A percentile compares a stretch with the other conserved stretches of the same genome.
Evolutionary conservation across 164 flowering plant species (phyloP).

Genomic region (Berberis vulgaris): DNA sequence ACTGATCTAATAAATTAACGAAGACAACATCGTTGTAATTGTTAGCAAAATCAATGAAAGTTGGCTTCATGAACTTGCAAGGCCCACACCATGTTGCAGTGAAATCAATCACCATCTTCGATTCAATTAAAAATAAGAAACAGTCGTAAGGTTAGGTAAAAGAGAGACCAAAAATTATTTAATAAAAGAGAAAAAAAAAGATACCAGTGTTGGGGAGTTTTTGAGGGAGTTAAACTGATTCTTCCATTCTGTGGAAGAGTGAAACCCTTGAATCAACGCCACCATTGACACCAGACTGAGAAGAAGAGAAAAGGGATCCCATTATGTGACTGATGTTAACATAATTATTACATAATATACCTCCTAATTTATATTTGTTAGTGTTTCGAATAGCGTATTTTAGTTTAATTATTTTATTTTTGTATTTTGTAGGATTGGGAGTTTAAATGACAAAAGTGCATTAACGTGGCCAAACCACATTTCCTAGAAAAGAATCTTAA

Average conservation of each 20-base stretch:
- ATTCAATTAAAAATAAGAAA: not conserved
- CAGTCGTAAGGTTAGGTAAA: not conserved
- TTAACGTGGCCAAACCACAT: too few species aligned
- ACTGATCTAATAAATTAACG: too few species aligned
- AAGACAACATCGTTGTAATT: slow-evolving; percentile 52
- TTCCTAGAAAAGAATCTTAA: too few species aligned
- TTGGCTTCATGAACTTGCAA: slow-evolving; percentile 65
- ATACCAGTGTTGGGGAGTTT: slow-evolving; percentile 4
- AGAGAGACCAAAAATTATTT: not conserved
- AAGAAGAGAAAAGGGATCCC: not conserved
- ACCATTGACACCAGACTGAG: not conserved
- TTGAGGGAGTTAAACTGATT: slow-evolving; percentile 8
- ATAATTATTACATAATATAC: too few species aligned
- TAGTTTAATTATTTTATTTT: too few species aligned
- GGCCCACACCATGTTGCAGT: slow-evolving; percentile 88
- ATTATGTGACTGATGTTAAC: not conserved
- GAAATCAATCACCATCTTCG: slow-evolving; percentile 64
- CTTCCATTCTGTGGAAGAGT: slow-evolving; percentile 7
- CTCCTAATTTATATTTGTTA: too few species aligned
- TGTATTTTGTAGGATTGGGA: too few species aligned
- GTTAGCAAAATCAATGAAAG: slow-evolving; percentile 33
- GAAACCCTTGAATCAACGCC: slow-evolving; percentile 1
- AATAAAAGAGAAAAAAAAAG: not conserved
- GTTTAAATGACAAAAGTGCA: too few species aligned
- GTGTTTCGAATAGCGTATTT: too few species aligned